Evolutionary conservation across 257 asterid species (phyloP).

Genomic region (Mentha longifolia): DNA sequence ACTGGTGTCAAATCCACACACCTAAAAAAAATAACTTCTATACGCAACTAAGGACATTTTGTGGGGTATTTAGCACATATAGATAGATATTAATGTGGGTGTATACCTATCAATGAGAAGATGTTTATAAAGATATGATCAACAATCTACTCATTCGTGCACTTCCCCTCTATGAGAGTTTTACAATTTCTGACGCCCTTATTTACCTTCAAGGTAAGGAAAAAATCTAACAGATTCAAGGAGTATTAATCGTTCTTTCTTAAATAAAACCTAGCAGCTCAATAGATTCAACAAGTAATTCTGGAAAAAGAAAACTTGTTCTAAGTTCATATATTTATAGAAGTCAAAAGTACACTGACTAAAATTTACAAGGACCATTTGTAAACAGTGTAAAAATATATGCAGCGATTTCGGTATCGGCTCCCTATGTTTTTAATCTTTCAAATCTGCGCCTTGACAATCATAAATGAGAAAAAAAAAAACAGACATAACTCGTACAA

Average conservation of each 20-base stretch:
- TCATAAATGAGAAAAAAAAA: background rate
- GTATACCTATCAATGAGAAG: background rate
- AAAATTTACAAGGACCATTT: background rate
- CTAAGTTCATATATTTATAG: background rate
- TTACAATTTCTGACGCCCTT: background rate
- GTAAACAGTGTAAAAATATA: background rate
- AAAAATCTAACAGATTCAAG: background rate
- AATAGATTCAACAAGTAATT: background rate
- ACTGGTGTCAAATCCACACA: slow-evolving; percentile 3
- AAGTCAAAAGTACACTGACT: background rate
- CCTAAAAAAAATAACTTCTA: background rate
- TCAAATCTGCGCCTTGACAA: background rate
- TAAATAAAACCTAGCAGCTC: background rate
- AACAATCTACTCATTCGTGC: background rate
- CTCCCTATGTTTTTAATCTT: background rate
- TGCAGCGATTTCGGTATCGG: background rate
- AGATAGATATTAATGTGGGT: background rate
- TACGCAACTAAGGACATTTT: background rate
- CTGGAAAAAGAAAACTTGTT: background rate
- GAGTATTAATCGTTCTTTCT: background rate
- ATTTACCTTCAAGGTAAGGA: background rate
- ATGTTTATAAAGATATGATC: background rate
- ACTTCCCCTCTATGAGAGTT: background rate
- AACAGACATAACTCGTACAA: background rate
- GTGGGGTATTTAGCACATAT: background rate